Percentiles rank a stretch among this genome's conserved stretches.
phyloP scores from a whole-genome alignment of 805 yeast species.

The Wickerhamiella parazyma region DNA sequence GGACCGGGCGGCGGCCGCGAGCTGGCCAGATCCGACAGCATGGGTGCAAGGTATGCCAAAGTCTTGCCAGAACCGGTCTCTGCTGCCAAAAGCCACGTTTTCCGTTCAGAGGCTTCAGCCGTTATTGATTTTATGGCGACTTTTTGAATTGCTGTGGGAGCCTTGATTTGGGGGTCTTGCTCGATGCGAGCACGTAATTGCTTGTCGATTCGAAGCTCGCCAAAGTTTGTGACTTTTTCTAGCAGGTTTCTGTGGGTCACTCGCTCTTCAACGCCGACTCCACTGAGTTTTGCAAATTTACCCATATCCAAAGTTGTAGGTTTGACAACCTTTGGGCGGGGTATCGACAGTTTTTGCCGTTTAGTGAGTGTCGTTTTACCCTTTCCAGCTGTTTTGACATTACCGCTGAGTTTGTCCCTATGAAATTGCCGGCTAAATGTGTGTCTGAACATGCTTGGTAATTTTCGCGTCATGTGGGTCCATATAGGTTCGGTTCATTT shows the following conservation, averaged over 20 bases:
- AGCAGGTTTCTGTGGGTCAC: conserved; percentile 27
- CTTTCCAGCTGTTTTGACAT: conserved; percentile 14
- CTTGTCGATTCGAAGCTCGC: conserved; percentile 54
- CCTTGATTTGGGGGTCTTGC: conserved; percentile 22
- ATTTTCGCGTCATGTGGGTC: too few relatives aligned
- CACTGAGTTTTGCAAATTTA: conserved; percentile 21
- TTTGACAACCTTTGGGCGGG: conserved; percentile 4
- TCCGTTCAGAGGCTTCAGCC: conserved; percentile 30
- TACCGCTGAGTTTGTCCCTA: conserved; percentile 1
- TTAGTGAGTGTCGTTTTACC: conserved; percentile 10
- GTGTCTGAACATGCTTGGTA: background rate
- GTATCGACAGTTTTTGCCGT: conserved; percentile 9
- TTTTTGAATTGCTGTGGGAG: conserved; percentile 71
- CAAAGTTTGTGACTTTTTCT: conserved; percentile 46
- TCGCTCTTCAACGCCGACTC: conserved; percentile 21
- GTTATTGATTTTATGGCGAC: conserved; percentile 52
- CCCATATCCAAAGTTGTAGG: conserved; percentile 24
- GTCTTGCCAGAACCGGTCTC: conserved; percentile 98
- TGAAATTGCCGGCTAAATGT: background rate
- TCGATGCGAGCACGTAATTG: conserved; percentile 48
- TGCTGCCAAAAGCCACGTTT: conserved; percentile 72
- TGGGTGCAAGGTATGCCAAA: conserved; percentile 73
- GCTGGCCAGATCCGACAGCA: conserved; percentile 54
- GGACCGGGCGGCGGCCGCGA: conserved; percentile 22
- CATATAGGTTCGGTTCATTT: too few relatives aligned